Conservation (phyloP, 2,329 filamentous ascomycete species). For the Cladosporium velox region DNA sequence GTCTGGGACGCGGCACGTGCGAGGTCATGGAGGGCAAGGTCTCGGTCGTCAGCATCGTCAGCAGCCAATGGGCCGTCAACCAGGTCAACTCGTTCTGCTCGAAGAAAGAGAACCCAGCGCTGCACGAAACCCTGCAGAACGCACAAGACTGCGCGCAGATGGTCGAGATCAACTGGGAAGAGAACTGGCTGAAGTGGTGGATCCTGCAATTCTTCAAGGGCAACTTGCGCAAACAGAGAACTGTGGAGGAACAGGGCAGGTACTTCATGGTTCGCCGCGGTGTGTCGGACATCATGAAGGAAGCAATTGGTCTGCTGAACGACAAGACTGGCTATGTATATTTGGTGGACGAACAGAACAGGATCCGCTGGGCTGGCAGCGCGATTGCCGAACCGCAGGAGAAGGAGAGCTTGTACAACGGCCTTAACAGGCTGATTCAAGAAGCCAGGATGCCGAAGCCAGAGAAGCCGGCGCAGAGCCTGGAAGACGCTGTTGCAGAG, state of each 20-base stretch:
- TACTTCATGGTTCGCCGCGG: constrained; percentile 64
- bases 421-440: constrained; percentile 62
- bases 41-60: constrained; percentile 74
- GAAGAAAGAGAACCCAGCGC: constrained; percentile 65
- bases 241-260: constrained; percentile 54
- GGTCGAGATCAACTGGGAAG: constrained; percentile 86
- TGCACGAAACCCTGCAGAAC: constrained; percentile 62
- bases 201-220: constrained; percentile 58
- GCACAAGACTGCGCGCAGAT: constrained; percentile 64
- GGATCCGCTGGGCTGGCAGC: constrained; percentile 92
- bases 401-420: constrained; percentile 65
- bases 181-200: constrained; percentile 67
- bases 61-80: constrained; percentile 78
- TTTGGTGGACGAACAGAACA: constrained; percentile 81
- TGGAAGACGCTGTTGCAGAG: constrained; percentile 38
- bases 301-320: constrained; percentile 72
- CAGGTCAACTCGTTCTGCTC: constrained; percentile 75
- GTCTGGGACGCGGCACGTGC: constrained; percentile 67
- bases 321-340: constrained; percentile 93
- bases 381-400: constrained; percentile 67
- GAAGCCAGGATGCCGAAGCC: constrained; percentile 50
- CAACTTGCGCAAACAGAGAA: constrained; percentile 50
- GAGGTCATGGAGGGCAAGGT: constrained; percentile 70
- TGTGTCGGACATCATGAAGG: constrained; percentile 57
- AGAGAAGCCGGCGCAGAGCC: constrained; percentile 42